Conservation (phyloP, 73 alveolate genomes). For the Paraurostyla sp. region DNA sequence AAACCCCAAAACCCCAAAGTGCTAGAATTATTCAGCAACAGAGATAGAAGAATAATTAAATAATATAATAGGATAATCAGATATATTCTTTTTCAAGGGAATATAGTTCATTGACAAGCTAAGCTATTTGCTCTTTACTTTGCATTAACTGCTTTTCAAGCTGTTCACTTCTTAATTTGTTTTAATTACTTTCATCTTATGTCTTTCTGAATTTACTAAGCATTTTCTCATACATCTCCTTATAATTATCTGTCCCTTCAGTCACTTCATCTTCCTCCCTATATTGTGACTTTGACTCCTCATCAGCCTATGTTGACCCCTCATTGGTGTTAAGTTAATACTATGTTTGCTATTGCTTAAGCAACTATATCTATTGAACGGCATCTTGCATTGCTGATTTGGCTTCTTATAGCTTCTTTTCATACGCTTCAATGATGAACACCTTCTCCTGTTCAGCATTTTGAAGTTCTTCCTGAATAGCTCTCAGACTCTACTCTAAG, state of each 20-base stretch:
- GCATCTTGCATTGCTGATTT: background rate
- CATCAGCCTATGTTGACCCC: constrained; percentile 12
- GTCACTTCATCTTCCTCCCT: background rate
- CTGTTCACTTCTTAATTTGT: background rate
- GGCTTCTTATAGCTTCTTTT: background rate
- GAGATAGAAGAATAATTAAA: too few relatives aligned
- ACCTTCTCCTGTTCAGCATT: background rate
- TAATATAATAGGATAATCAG: too few relatives aligned
- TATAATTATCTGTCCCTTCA: background rate
- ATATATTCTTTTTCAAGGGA: constrained; percentile 20
- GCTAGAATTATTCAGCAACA: too few relatives aligned
- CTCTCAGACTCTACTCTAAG: background rate
- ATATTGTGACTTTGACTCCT: background rate
- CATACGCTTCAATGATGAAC: constrained; percentile 11
- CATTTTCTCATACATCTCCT: background rate
- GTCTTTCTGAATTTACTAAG: background rate
- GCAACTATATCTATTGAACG: too few relatives aligned
- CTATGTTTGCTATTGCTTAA: too few relatives aligned
- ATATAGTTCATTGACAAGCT: constrained; percentile 12
- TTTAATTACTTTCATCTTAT: background rate
- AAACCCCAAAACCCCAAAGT: too few relatives aligned
- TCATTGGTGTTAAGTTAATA: background rate
- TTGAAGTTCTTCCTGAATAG: background rate
- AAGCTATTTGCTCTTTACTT: constrained; percentile 6
- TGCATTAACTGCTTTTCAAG: background rate